Base-by-base conservation (phyloP, 1,284 basidiomycete species). In the Wallemia hederae region DNA sequence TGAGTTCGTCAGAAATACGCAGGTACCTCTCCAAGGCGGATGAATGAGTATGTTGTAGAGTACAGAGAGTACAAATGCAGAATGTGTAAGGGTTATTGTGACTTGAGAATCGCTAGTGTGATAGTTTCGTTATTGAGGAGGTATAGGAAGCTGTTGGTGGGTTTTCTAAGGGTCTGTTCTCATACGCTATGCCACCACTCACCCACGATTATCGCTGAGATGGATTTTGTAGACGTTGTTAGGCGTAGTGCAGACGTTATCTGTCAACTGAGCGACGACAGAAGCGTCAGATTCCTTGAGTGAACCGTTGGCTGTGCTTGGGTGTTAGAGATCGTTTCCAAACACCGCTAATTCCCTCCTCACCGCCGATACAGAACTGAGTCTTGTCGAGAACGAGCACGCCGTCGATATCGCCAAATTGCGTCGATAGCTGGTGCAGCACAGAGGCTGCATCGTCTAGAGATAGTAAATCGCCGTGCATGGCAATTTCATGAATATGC, bases 211-310 rank as follows among this genome's bases (percentile, higher is more conserved):
- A 17, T 14, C 14, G n/a, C 14, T 17, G 5, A 49, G 39, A 17
- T 49, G 39, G n/a, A 49, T 49, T 49, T 49, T 49, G 39, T 49
- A 49, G 39, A 49, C 39, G 39, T 49, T 49, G n/a, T 49, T 49
- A 5, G 19, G 19, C 5, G n/a, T 49, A 11, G 39, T 49, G 39
- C 39, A 49, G 9, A 49, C 39, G 39, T 49, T 49, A 49, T 49
- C 39, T 9, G n/a, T 49, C n/a, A 49, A 49, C n/a, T 49, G 14
- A 49, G 39, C 39, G 39, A 49, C n/a, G n/a, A 22, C 39, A 17
- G 39, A 49, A 5, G 39, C 39, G 22, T 49, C 39, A 49, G 39
- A 49, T n/a, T 49, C 3, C 39, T 49, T 49, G 14, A 49, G 29
- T 7, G 29, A 31, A 17, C 29, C 29, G 17, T 17, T 31, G 29